Evolutionary conservation across 352 stramenopile genomes (phyloP).

Genomic region (Globisporangium acanthophoron): DNA sequence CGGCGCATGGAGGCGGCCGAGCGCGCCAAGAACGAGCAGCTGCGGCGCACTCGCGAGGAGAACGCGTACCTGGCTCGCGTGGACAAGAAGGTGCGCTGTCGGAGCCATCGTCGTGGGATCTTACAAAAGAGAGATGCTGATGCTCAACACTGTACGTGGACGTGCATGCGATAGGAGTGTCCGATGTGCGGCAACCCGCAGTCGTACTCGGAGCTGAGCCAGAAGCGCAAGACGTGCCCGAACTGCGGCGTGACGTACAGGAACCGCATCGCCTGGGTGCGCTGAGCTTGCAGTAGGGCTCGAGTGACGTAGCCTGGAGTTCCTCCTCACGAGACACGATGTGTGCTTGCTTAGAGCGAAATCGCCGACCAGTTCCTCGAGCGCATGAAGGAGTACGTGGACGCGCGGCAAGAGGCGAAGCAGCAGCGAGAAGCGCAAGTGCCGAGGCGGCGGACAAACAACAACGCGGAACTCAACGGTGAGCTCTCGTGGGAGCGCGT

Average conservation of each 20-base stretch:
- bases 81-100: constrained; percentile 56
- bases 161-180: constrained; percentile 34
- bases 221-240: constrained; percentile 78
- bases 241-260: constrained; percentile 72
- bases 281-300: not conserved
- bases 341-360: constrained; percentile 25
- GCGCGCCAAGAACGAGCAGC: constrained; percentile 42
- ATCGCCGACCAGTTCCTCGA: constrained; percentile 58
- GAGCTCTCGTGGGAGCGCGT: constrained; percentile 40
- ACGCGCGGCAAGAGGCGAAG: constrained; percentile 10
- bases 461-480: not conserved
- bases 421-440: constrained; percentile 14
- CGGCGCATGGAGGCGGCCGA: constrained; percentile 69
- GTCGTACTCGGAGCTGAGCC: constrained; percentile 67
- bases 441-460: not conserved
- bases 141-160: no score
- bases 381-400: constrained; percentile 40
- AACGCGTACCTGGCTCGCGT: constrained; percentile 43
- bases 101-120: no score
- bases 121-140: no score
- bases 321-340: not conserved
- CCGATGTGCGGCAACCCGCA: constrained; percentile 64
- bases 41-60: constrained; percentile 60
- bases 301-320: not conserved
- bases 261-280: constrained; percentile 59